Percentiles rank a stretch among this genome's conserved stretches.
phyloP scores from a whole-genome alignment of 1,284 basidiomycete genomes.

The Pseudomicrostroma phylloplanum region DNA sequence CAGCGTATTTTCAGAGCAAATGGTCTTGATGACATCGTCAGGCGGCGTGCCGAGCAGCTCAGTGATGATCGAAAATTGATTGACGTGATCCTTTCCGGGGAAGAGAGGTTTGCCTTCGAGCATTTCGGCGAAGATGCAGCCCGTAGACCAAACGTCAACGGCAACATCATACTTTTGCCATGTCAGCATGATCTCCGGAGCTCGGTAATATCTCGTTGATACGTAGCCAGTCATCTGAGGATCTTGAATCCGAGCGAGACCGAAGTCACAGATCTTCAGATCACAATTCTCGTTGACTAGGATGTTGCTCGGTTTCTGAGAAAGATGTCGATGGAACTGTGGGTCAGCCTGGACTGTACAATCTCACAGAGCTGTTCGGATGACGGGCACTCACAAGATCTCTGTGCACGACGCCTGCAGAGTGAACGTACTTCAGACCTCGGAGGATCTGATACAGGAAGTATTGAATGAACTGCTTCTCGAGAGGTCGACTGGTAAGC shows the following conservation, averaged over 20 bases:
- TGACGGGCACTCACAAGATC: conserved; percentile 55
- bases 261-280: conserved; percentile 98
- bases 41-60: conserved; percentile 95
- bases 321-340: conserved; percentile 41
- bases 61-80: conserved; percentile 99
- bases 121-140: conserved; percentile 99
- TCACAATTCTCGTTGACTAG: conserved; percentile 99
- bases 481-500: conserved; percentile 87
- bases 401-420: conserved; percentile 95
- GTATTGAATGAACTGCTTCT: conserved; percentile 99
- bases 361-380: too few species aligned
- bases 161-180: conserved; percentile 99
- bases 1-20: conserved; percentile 97
- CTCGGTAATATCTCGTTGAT: conserved; percentile 96
- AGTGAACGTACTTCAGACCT: conserved; percentile 98
- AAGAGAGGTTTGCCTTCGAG: conserved; percentile 96
- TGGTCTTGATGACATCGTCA: conserved; percentile 98
- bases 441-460: conserved; percentile 98
- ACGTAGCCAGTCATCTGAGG: conserved; percentile 99
- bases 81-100: conserved; percentile 98
- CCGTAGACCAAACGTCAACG: conserved; percentile 97
- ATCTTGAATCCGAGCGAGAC: conserved; percentile 83
- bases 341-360: not conserved
- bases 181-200: conserved; percentile 99
- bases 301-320: conserved; percentile 92